Conservation (phyloP, 2,329 filamentous ascomycete species). For the Colletotrichum falcatum region DNA sequence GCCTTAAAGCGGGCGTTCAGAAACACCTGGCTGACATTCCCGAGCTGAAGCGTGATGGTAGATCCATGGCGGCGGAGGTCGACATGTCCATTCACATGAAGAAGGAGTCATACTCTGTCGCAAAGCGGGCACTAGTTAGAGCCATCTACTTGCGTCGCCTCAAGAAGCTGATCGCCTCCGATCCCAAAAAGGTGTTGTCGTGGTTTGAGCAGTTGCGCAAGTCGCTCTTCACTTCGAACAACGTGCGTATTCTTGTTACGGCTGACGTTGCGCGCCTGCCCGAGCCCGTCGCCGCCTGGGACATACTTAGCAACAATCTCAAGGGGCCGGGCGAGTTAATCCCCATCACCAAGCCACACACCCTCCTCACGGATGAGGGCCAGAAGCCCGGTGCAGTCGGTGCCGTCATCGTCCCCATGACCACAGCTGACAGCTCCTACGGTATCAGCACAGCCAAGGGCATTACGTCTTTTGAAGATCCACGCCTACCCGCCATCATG, state of each 20-base stretch:
- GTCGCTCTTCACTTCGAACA: constrained; percentile 83
- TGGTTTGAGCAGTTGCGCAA: constrained; percentile 83
- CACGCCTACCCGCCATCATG: constrained; percentile 83
- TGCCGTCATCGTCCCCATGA: constrained; percentile 87
- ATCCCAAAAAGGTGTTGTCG: constrained; percentile 79
- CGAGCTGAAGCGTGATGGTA: constrained; percentile 88
- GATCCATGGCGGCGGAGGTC: constrained; percentile 72
- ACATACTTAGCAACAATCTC: constrained; percentile 67
- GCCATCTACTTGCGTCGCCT: constrained; percentile 88
- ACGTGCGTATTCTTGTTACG: constrained; percentile 87
- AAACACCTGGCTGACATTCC: constrained; percentile 94
- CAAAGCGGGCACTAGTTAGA: constrained; percentile 86
- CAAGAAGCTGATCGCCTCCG: constrained; percentile 81
- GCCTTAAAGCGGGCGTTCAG: constrained; percentile 73
- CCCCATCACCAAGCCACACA: constrained; percentile 76
- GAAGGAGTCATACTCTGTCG: constrained; percentile 80
- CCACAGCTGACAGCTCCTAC: constrained; percentile 92
- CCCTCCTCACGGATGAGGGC: constrained; percentile 81
- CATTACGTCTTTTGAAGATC: constrained; percentile 79
- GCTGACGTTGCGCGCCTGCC: constrained; percentile 81
- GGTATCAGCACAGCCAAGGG: constrained; percentile 81
- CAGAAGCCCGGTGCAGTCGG: constrained; percentile 78
- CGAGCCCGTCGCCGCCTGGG: constrained; percentile 84
- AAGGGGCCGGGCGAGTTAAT: constrained; percentile 61
- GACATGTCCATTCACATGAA: constrained; percentile 85